phyloP scores from a whole-genome alignment of 306 rosid genomes.

The Lagenaria siceraria region DNA sequence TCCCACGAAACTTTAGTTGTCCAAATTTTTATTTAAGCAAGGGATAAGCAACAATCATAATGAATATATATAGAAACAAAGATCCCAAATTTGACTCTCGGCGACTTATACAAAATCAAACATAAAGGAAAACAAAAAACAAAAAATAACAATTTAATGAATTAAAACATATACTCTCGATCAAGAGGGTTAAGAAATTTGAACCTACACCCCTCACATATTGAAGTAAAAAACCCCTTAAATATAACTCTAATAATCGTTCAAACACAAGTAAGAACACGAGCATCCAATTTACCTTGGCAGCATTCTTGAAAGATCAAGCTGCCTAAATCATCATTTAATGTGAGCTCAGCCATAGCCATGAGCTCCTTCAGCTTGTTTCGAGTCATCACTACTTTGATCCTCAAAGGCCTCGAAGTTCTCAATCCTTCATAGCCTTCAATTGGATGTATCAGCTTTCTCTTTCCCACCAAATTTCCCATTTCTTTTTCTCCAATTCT shows the following conservation, averaged over 20 bases:
- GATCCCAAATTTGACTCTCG: neutral
- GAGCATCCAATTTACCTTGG: neutral
- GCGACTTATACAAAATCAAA: too few relatives aligned
- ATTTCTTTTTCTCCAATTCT: neutral
- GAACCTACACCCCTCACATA: too few relatives aligned
- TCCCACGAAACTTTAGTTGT: too few relatives aligned
- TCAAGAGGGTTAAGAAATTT: too few relatives aligned
- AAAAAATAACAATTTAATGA: too few relatives aligned
- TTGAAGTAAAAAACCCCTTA: too few relatives aligned
- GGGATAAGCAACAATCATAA: too few relatives aligned
- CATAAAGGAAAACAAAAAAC: neutral
- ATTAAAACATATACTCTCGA: too few relatives aligned
- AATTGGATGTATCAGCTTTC: neutral
- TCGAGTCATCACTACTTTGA: slow-evolving; percentile 1
- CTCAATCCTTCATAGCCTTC: neutral
- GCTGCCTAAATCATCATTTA: neutral
- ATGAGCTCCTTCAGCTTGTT: neutral
- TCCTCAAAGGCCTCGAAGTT: neutral
- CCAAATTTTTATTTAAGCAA: neutral
- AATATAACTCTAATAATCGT: neutral
- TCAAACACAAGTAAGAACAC: neutral
- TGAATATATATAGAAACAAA: too few relatives aligned
- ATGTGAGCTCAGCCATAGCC: neutral
- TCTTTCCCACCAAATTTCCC: neutral
- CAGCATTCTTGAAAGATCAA: neutral